A percentile compares a stretch with the other conserved stretches of the same genome.
Conservation (phyloP, 495 filamentous ascomycete species). For the Penicillium canescens region DNA sequence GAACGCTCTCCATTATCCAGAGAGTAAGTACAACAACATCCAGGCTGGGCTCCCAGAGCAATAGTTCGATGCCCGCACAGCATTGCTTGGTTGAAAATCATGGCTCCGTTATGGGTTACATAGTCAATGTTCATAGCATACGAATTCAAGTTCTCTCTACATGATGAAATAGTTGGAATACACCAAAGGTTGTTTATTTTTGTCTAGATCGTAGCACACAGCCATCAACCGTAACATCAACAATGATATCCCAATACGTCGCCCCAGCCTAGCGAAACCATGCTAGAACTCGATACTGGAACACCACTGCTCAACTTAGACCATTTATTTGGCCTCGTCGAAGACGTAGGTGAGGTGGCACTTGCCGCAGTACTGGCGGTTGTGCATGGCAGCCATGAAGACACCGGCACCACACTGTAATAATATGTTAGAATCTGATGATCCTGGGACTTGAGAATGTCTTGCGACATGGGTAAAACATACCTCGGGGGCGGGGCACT, state of each 20-base stretch:
- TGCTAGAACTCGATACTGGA: slow-evolving; percentile 21
- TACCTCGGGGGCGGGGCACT: slow-evolving; percentile 92
- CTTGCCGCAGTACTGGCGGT: slow-evolving; percentile 98
- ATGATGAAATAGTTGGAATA: slow-evolving; percentile 10
- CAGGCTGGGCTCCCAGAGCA: slow-evolving; percentile 41
- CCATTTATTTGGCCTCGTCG: slow-evolving; percentile 72
- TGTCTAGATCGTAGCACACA: slow-evolving; percentile 21
- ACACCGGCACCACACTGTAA: slow-evolving; percentile 93
- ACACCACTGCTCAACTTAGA: slow-evolving; percentile 19
- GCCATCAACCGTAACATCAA: slow-evolving; percentile 24
- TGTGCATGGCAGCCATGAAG: slow-evolving; percentile 99
- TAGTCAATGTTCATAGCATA: neutral
- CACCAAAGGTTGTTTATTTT: slow-evolving; percentile 16
- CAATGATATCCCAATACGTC: slow-evolving; percentile 22
- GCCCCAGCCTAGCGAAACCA: slow-evolving; percentile 18
- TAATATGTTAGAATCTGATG: slow-evolving; percentile 27
- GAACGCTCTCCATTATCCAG: slow-evolving; percentile 72
- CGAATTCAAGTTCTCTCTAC: slow-evolving; percentile 13
- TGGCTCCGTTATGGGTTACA: neutral
- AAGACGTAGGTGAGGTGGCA: slow-evolving; percentile 99
- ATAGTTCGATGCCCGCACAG: neutral
- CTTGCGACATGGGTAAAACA: slow-evolving; percentile 33
- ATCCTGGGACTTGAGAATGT: slow-evolving; percentile 5
- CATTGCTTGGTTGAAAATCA: neutral
- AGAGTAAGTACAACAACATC: slow-evolving; percentile 81